Evolutionary conservation across 2,329 filamentous ascomycete species (phyloP), one percentile per base, ranked within the genome.

Genomic region (Monosporascus sp.): DNA sequence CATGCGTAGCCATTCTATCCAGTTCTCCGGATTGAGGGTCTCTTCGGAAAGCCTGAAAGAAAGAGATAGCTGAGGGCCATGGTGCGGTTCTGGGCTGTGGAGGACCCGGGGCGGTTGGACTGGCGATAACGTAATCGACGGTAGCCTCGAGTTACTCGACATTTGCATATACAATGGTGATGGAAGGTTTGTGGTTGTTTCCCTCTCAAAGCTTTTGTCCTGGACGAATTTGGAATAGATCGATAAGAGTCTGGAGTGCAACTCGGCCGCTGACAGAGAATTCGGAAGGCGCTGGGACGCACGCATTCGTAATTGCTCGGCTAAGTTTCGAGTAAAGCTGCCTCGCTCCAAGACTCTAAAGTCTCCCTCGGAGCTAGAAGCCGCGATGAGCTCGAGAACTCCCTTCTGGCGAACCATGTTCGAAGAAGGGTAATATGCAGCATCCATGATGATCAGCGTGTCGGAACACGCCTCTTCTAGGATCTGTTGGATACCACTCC

Each of bases 381-480:
- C 80, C 5, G 80, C 79, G 46, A 84, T 72, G 15, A 84, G 64
- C 61, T 84, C 81, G 49, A 84, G 65, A 8, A 82, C 76, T 2
- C 81, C 81, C 48, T 73, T 74, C 50, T 78, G 75, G 6, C 79
- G 76, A 31, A 75, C 69, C 62, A 80, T 76, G 56, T 74, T 77
- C 2, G 77, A 75, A 8, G 78, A 78, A 1, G 79, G 79, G 50
- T 79, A 83, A 61, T 81, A 84, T 0, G 78, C 77, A 6, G 80
- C 75, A 64, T 84, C 81, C 78, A 84, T 80, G 37, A 84, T 69
- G 52, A 84, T 74, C 20, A 84, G 70, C 5, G 77, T 79, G 62
- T 84, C 81, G 3, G 80, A 75, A 31, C 70, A 72, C 2, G 79
- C 78, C 55, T 81, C 78, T 62, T 84, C 81, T 7, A 84, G 69